Base-by-base conservation (phyloP, 192 early-diverging fungal species). In the Pecoramyces ruminantium region DNA sequence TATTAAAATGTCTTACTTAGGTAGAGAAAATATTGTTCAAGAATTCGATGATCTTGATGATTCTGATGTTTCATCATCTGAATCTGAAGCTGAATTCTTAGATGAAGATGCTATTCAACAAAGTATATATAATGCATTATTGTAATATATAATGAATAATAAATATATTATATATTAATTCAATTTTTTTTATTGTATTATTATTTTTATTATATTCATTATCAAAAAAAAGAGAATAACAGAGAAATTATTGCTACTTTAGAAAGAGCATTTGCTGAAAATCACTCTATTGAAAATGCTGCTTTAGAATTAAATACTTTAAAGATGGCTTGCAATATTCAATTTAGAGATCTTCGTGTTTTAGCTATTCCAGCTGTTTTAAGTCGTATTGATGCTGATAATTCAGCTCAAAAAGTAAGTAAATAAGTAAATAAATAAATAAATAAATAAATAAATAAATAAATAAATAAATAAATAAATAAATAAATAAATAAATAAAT, bases 301-400 rank as follows among this genome's bases (percentile, higher is more conserved):
- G 88, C 88, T 13, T 85, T 96, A 16, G 96, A 99, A 87, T 86
- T 98, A 21, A 96, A 94, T 79, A 92, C 93, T 9, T 86, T 96
- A 78, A 93, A 95, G 77, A 92, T 98, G 91, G 91, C 95, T 28
- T 91, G 90, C 79, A 93, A 97, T 85, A 92, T 92, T 25, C 90
- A 89, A 16, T 94, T 93, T 82, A 86, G 92, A 38, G 93, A 96
- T 84, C 87, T 97, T 82, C 89, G 95, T 13, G 86, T 86, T 51
- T 86, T 92, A 16, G 87, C 95, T n/a, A 86, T 95, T 21, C 93
- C 94, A 28, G 86, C 87, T 30, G 85, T 96, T 29, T 81, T 97
- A 40, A 84, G 84, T 11, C 83, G 86, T 78, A 88, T 94, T 80
- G 89, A 93, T 81, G n/a, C 87, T 8, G 80, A 28, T 8, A 88